These are phyloP conservation scores for Stachybotrys chartarum DNA, from an alignment of 2,329 filamentous ascomycete species.

Conservation along the genomic window DNA sequence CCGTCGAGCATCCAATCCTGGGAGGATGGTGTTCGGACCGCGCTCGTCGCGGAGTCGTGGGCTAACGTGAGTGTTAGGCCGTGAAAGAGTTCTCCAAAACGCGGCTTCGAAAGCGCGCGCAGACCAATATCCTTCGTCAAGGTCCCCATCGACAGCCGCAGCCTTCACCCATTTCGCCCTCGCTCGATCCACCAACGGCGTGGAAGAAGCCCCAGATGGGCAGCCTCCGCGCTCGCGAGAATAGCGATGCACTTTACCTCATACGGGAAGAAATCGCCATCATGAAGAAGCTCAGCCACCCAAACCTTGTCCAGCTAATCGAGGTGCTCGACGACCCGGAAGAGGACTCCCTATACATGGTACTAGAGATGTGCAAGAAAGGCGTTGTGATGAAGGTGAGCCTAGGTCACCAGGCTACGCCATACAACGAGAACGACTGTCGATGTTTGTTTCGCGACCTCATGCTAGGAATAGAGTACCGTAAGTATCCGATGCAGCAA, in stretches of 20 bases:
- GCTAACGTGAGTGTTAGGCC: slow-evolving; percentile 49
- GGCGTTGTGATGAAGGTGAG: slow-evolving; percentile 96
- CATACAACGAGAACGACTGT: slow-evolving; percentile 76
- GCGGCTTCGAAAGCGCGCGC: slow-evolving; percentile 78
- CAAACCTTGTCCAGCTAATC: slow-evolving; percentile 85
- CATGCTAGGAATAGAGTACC: slow-evolving; percentile 89
- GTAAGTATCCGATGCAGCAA: slow-evolving; percentile 40
- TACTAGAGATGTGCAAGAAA: slow-evolving; percentile 98
- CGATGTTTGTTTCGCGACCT: slow-evolving; percentile 92
- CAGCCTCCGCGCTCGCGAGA: slow-evolving; percentile 42
- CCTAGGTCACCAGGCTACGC: slow-evolving; percentile 72
- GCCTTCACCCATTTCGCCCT: slow-evolving; percentile 16
- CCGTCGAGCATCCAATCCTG: background rate
- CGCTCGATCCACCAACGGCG: background rate
- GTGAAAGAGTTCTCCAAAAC: slow-evolving; percentile 98
- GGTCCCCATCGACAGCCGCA: slow-evolving; percentile 29
- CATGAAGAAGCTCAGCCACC: slow-evolving; percentile 97
- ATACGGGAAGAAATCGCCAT: slow-evolving; percentile 97
- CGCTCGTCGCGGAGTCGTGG: slow-evolving; percentile 1
- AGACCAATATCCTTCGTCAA: slow-evolving; percentile 72
- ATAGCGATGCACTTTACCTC: slow-evolving; percentile 66
- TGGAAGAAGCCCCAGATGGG: slow-evolving; percentile 16
- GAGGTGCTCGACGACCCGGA: slow-evolving; percentile 94
- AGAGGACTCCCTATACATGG: slow-evolving; percentile 96
- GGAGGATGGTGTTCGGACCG: background rate